A percentile compares a stretch with the other conserved stretches of the same genome.
These are phyloP conservation scores for Fraxinus excelsior DNA, from an alignment of 257 asterid genomes.

Conservation along the genomic window DNA sequence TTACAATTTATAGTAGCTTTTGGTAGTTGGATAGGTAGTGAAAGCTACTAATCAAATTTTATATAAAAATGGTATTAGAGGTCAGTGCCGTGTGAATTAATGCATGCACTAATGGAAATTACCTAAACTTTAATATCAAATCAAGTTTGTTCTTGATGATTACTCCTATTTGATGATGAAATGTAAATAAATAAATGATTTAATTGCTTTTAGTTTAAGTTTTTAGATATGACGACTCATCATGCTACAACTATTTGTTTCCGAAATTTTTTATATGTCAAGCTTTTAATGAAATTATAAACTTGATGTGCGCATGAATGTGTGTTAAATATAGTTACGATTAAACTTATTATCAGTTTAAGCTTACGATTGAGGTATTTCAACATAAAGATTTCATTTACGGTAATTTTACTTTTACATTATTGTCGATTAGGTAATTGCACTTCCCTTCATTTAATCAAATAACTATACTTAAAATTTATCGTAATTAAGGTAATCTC, in stretches of 20 bases:
- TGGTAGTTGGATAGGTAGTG: conserved; percentile 33
- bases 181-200: no score
- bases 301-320: background rate
- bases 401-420: no score
- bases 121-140: background rate
- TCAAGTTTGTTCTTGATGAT: background rate
- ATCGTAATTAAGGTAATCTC: no score
- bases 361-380: background rate
- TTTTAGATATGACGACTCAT: background rate
- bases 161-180: background rate
- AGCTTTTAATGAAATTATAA: background rate
- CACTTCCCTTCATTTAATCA: no score
- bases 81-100: background rate
- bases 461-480: no score
- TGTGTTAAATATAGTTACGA: background rate
- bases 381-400: no score
- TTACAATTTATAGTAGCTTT: conserved; percentile 11
- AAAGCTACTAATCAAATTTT: background rate
- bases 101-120: background rate
- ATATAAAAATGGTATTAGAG: background rate
- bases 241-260: no score
- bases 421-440: no score
- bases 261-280: background rate
- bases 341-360: background rate
- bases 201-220: background rate